A percentile compares a stretch with the other conserved stretches of the same genome.
Evolutionary conservation across 1,139 yeast species (phyloP).

Genomic region (Pichia cactophila): DNA sequence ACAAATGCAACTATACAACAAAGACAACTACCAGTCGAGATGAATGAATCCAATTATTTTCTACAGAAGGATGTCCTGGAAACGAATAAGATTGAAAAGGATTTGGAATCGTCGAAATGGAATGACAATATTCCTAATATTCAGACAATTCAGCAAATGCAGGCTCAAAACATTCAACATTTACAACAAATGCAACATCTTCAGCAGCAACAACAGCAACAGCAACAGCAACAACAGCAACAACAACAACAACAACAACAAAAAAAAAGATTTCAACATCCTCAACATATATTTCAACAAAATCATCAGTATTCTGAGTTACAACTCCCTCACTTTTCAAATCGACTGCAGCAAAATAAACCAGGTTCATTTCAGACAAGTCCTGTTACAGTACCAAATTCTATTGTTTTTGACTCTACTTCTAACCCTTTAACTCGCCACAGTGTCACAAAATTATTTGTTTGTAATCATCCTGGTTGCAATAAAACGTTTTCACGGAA

Average conservation of each 20-base stretch:
- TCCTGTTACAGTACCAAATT: slow-evolving; percentile 38
- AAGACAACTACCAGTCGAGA: not conserved
- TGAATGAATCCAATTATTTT: not conserved
- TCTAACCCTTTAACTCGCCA: not conserved
- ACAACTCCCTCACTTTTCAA: not conserved
- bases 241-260: not conserved
- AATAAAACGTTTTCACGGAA: slow-evolving; percentile 25
- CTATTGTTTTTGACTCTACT: slow-evolving; percentile 47
- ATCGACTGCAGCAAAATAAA: not conserved
- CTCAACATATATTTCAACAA: not conserved
- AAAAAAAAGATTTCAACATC: not conserved
- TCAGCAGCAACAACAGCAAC: not conserved
- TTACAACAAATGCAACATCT: not conserved
- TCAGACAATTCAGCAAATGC: not conserved
- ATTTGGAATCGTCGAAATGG: not conserved
- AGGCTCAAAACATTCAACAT: not conserved
- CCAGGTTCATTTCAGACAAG: not conserved
- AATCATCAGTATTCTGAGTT: not conserved
- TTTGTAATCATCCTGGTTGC: slow-evolving; percentile 43
- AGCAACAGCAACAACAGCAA: not conserved
- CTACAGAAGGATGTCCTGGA: not conserved
- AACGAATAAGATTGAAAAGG: not conserved
- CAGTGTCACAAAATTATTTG: slow-evolving; percentile 40
- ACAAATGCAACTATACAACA: not conserved
- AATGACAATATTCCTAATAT: not conserved